phyloP scores from a whole-genome alignment of 371 early-diverging fungal genomes.

The Mortierella sp. region DNA sequence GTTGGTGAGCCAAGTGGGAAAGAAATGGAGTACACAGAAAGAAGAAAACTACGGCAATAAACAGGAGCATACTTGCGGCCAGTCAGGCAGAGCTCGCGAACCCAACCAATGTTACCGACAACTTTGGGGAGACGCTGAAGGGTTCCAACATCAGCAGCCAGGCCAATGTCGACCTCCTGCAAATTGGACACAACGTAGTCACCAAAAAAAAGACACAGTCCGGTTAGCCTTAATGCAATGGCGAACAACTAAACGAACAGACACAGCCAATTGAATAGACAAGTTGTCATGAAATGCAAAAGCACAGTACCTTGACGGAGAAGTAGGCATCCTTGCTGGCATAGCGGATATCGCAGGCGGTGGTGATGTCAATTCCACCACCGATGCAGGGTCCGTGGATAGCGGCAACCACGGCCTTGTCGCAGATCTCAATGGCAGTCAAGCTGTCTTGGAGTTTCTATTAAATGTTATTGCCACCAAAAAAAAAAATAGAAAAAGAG shows the following conservation, averaged over 20 bases:
- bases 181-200: background rate
- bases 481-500: background rate
- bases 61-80: constrained; percentile 73
- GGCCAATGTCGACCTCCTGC: constrained; percentile 90
- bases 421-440: constrained; percentile 86
- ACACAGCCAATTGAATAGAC: background rate
- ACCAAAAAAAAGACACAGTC: background rate
- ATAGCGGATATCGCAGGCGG: constrained; percentile 94
- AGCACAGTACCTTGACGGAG: constrained; percentile 77
- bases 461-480: background rate
- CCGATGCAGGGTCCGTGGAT: constrained; percentile 93
- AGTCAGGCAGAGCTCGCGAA: constrained; percentile 91
- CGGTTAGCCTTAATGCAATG: background rate
- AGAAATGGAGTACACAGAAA: too few relatives aligned
- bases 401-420: constrained; percentile 92
- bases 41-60: background rate
- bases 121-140: constrained; percentile 96
- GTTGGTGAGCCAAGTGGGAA: too few relatives aligned
- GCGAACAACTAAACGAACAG: background rate
- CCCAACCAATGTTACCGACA: constrained; percentile 92
- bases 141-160: constrained; percentile 91
- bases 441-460: constrained; percentile 76
- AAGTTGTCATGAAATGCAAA: background rate
- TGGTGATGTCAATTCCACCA: constrained; percentile 89
- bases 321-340: constrained; percentile 86